Percentiles rank a stretch among this genome's conserved stretches.
These are phyloP conservation scores for Uronychia binucleata DNA, from an alignment of 73 alveolate species.

Conservation along the genomic window DNA sequence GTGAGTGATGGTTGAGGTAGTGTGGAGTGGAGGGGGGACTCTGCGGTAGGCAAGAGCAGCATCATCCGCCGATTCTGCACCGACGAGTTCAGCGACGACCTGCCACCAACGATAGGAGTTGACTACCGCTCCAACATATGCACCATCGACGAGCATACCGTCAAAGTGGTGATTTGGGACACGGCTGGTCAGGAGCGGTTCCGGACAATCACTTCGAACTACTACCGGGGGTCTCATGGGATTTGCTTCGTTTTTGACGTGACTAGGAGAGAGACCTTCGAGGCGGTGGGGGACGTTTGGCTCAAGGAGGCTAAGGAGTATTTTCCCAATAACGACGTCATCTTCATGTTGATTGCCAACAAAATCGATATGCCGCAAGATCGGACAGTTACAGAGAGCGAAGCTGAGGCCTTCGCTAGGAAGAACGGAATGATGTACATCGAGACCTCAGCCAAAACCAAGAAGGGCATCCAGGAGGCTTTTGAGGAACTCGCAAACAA, in stretches of 20 bases:
- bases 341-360: constrained; percentile 39
- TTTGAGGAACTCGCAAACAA: constrained; percentile 20
- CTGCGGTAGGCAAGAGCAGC: constrained; percentile 48
- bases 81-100: constrained; percentile 27
- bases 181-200: constrained; percentile 86
- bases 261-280: constrained; percentile 60
- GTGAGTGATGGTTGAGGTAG: too few relatives aligned
- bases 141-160: constrained; percentile 10
- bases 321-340: constrained; percentile 35
- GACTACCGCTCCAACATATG: constrained; percentile 41
- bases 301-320: constrained; percentile 47
- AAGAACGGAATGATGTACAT: constrained; percentile 47
- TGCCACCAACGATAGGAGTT: constrained; percentile 53
- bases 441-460: constrained; percentile 71
- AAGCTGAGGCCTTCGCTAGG: constrained; percentile 49
- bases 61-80: constrained; percentile 28
- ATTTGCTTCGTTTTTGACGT: constrained; percentile 65
- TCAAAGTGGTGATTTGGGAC: constrained; percentile 73
- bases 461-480: constrained; percentile 4
- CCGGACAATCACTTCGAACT: constrained; percentile 65
- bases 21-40: too few relatives aligned
- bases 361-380: constrained; percentile 41
- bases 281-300: constrained; percentile 46
- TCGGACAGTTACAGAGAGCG: constrained; percentile 58
- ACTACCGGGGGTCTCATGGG: constrained; percentile 70